Evolutionary conservation across 139 green algal genomes (phyloP).

Genomic region (Micromonas commoda): DNA sequence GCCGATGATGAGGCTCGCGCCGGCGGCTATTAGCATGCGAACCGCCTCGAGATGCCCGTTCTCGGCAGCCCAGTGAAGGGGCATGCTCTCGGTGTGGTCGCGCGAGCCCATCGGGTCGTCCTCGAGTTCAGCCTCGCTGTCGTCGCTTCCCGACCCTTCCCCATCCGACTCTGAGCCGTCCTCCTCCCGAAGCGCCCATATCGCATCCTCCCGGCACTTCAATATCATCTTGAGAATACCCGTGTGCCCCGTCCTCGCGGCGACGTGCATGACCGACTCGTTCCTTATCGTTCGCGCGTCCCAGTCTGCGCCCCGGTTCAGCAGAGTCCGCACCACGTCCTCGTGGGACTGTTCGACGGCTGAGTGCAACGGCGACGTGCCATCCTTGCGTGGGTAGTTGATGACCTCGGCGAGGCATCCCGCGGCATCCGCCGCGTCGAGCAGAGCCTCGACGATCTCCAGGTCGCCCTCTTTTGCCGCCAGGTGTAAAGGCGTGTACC

Average conservation of each 20-base stretch:
- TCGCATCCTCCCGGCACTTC: background rate
- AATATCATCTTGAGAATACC: background rate
- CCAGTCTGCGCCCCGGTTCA: background rate
- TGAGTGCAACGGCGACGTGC: constrained; percentile 10
- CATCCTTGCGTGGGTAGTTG: background rate
- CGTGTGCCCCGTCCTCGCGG: background rate
- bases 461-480: background rate
- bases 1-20: background rate
- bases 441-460: background rate
- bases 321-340: background rate
- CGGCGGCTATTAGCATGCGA: background rate
- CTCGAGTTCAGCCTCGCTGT: background rate
- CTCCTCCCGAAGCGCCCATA: no score
- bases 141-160: no score
- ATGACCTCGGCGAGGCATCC: background rate
- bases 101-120: background rate
- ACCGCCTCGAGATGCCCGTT: background rate
- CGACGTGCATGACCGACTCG: background rate
- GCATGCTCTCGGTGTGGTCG: background rate
- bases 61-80: constrained; percentile 13
- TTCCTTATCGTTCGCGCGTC: background rate
- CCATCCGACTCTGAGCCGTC: no score
- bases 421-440: background rate
- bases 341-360: background rate
- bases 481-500: background rate